Percentiles rank a stretch among this genome's conserved stretches.
Conservation (phyloP, 2,329 filamentous ascomycete genomes). For the Penicillium italicum region DNA sequence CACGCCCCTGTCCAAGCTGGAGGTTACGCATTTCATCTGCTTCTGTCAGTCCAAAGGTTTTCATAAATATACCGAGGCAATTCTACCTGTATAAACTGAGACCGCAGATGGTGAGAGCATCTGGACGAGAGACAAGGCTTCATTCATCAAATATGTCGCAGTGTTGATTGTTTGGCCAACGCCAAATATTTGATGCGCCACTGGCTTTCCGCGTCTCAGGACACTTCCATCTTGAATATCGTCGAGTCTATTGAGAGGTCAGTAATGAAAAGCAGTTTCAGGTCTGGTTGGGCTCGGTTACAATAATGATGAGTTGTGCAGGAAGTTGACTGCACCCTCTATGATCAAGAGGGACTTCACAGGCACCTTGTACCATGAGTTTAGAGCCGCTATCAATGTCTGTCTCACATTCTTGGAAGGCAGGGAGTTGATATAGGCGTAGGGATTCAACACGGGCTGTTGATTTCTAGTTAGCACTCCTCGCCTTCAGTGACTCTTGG, state of each 20-base stretch:
- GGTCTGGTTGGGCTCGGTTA: not conserved
- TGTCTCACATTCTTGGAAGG: not conserved
- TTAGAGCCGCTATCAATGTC: not conserved
- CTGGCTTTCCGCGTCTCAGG: not conserved
- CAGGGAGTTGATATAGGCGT: not conserved
- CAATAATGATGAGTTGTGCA: not conserved
- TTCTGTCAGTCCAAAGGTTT: not conserved
- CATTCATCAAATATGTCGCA: not conserved
- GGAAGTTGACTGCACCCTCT: not conserved
- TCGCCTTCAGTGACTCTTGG: not conserved
- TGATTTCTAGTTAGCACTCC: not conserved
- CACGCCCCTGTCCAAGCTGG: not conserved
- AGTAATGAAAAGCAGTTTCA: not conserved
- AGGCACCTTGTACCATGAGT: not conserved
- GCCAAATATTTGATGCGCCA: not conserved
- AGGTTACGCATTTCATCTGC: not conserved
- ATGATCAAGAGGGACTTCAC: not conserved
- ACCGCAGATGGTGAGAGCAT: not conserved
- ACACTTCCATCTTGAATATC: not conserved
- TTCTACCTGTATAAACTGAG: not conserved
- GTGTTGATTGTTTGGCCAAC: not conserved
- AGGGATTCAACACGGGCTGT: not conserved
- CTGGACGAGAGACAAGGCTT: not conserved
- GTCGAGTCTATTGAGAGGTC: not conserved
- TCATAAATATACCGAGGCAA: not conserved